phyloP scores from a whole-genome alignment of 2,329 filamentous ascomycete genomes.

The Diplocarpon rosae region DNA sequence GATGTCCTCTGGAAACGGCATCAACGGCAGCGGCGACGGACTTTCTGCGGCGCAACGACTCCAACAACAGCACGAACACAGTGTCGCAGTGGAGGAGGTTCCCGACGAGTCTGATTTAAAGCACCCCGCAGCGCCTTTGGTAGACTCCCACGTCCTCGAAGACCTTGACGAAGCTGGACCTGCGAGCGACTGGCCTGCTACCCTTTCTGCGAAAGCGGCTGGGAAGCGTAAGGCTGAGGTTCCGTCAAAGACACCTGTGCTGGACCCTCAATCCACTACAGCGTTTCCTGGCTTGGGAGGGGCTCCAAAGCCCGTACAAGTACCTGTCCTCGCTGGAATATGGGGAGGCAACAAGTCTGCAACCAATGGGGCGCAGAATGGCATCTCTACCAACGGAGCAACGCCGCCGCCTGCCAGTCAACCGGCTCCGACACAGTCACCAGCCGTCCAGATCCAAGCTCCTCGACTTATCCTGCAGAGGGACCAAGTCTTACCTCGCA shows the following conservation, averaged over 20 bases:
- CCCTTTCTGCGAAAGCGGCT: conserved; percentile 50
- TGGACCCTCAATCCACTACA: conserved; percentile 84
- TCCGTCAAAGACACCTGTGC: conserved; percentile 30
- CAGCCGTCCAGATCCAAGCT: conserved; percentile 74
- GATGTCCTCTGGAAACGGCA: conserved; percentile 24
- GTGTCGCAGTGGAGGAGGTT: conserved; percentile 68
- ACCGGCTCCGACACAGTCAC: conserved; percentile 34
- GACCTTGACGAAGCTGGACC: conserved; percentile 30
- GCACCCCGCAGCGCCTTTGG: conserved; percentile 40
- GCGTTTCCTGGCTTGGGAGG: conserved; percentile 85
- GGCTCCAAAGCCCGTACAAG: conserved; percentile 45
- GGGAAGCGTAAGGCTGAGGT: conserved; percentile 56
- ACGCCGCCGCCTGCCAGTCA: conserved; percentile 43
- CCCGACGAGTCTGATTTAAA: conserved; percentile 69
- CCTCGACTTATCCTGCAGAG: conserved; percentile 61
- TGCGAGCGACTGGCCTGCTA: conserved; percentile 36
- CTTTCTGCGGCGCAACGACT: conserved; percentile 40
- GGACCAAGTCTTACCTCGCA: conserved; percentile 59
- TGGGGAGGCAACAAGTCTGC: conserved; percentile 64
- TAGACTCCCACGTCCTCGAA: conserved; percentile 27
- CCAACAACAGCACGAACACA: conserved; percentile 48
- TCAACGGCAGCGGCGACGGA: conserved; percentile 15
- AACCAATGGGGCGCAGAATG: conserved; percentile 40
- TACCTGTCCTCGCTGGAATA: conserved; percentile 42
- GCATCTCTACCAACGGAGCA: conserved; percentile 35